phyloP scores from a whole-genome alignment of 176 grass and related monocot genomes.

The Bromus sterilis region DNA sequence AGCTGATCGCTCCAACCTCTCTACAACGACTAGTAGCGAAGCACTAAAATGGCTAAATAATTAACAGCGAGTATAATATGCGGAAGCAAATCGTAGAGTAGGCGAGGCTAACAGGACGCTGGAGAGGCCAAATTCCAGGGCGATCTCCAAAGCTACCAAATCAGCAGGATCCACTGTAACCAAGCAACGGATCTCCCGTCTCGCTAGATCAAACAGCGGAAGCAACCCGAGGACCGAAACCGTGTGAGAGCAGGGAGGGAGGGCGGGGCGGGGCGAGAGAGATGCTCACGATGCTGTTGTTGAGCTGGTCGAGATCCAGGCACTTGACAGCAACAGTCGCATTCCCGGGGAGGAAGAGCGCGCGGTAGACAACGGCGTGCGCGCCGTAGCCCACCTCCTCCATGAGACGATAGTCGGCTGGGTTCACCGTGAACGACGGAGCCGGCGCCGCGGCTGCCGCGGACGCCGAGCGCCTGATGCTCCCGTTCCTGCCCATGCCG shows the following conservation, averaged over 20 bases:
- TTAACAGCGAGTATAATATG: background rate
- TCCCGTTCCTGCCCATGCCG: constrained; percentile 40
- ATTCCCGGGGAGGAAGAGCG: constrained; percentile 62
- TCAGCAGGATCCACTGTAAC: constrained; percentile 17
- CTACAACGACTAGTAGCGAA: constrained; percentile 5
- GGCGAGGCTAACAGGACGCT: background rate
- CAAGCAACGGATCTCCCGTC: constrained; percentile 48
- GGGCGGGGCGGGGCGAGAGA: background rate
- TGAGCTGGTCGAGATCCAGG: constrained; percentile 99
- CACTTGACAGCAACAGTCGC: constrained; percentile 85
- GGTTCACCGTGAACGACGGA: constrained; percentile 54
- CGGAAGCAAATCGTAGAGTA: background rate
- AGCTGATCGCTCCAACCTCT: background rate
- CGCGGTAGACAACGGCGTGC: constrained; percentile 85
- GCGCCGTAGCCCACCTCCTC: constrained; percentile 93
- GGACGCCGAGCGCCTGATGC: background rate
- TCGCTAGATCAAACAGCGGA: constrained; percentile 29
- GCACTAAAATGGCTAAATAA: constrained; percentile 16
- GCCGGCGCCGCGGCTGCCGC: background rate
- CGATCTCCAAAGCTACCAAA: constrained; percentile 13
- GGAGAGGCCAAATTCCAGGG: background rate
- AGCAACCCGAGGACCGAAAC: background rate
- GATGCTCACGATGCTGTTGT: constrained; percentile 82
- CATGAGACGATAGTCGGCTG: constrained; percentile 56
- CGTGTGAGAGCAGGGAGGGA: background rate